phyloP scores from a whole-genome alignment of 495 filamentous ascomycete genomes.

The Xylaria longipes region DNA sequence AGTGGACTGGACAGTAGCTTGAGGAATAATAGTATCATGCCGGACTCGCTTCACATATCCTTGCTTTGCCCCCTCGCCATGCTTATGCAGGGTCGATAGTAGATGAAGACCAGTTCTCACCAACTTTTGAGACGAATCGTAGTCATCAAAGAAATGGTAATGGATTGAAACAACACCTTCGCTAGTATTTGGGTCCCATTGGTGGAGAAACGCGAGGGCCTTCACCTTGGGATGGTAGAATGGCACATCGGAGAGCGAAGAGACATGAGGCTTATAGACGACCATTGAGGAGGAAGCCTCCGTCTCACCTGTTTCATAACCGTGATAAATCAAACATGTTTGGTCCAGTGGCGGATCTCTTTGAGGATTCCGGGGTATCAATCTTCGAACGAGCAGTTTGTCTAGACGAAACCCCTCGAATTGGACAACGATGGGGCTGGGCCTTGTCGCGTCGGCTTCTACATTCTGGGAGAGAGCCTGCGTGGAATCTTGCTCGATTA shows the following conservation, averaged over 20 bases:
- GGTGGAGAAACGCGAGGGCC: constrained; percentile 75
- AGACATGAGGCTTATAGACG: constrained; percentile 79
- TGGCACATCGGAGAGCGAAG: constrained; percentile 66
- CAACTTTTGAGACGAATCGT: constrained; percentile 58
- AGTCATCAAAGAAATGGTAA: constrained; percentile 65
- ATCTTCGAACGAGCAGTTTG: constrained; percentile 70
- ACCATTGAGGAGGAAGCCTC: constrained; percentile 59
- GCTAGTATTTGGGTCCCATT: constrained; percentile 49
- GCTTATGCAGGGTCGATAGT: constrained; percentile 74
- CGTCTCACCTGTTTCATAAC: constrained; percentile 28
- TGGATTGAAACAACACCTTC: constrained; percentile 68
- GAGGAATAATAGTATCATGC: constrained; percentile 77
- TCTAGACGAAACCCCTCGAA: constrained; percentile 61
- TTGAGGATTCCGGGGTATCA: constrained; percentile 81
- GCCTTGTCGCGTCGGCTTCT: constrained; percentile 33
- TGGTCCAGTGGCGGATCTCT: constrained; percentile 77
- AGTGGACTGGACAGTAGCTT: constrained; percentile 75
- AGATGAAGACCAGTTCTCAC: constrained; percentile 74
- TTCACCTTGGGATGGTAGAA: constrained; percentile 85
- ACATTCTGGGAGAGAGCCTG: constrained; percentile 24
- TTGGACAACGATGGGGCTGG: constrained; percentile 41
- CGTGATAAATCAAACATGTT: constrained; percentile 74
- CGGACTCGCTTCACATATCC: constrained; percentile 77
- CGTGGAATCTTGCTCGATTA: constrained; percentile 54
- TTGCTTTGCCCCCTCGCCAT: constrained; percentile 66